Percentiles rank a stretch among this genome's conserved stretches.
Evolutionary conservation across 2,329 filamentous ascomycete genomes (phyloP).

Genomic region (Lomentospora prolificans): DNA sequence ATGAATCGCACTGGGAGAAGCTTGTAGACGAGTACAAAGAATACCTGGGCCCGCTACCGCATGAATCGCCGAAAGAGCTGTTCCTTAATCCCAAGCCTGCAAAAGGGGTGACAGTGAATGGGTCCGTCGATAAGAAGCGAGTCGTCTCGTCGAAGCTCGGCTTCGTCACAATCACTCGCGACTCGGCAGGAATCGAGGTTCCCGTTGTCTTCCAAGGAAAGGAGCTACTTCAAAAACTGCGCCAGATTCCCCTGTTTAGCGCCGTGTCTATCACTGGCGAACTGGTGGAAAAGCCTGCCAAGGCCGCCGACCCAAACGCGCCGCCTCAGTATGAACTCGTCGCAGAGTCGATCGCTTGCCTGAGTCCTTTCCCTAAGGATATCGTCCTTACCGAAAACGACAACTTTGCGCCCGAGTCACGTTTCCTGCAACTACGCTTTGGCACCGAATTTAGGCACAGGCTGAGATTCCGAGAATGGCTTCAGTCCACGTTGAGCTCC

Average conservation of each 20-base stretch:
- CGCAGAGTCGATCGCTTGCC: slow-evolving; percentile 45
- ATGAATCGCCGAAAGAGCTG: not conserved
- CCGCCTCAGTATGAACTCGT: slow-evolving; percentile 14
- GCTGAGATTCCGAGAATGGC: slow-evolving; percentile 58
- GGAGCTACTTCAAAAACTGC: slow-evolving; percentile 31
- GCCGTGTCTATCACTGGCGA: slow-evolving; percentile 39
- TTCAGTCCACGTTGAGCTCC: slow-evolving; percentile 42
- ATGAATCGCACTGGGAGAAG: slow-evolving; percentile 1
- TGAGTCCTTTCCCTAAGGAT: slow-evolving; percentile 66
- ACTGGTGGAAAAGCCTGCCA: slow-evolving; percentile 16
- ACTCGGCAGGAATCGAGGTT: slow-evolving; percentile 22
- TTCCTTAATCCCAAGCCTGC: slow-evolving; percentile 10
- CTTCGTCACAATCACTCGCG: slow-evolving; percentile 51
- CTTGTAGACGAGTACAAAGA: slow-evolving; percentile 9
- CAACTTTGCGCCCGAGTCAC: slow-evolving; percentile 61
- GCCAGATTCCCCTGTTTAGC: slow-evolving; percentile 37
- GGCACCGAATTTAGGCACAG: slow-evolving; percentile 56
- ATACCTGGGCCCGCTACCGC: slow-evolving; percentile 1
- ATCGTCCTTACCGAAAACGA: slow-evolving; percentile 68
- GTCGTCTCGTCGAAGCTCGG: slow-evolving; percentile 59
- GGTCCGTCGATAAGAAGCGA: slow-evolving; percentile 61
- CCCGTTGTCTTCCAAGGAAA: slow-evolving; percentile 26
- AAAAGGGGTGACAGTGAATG: slow-evolving; percentile 35
- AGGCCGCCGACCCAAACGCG: slow-evolving; percentile 14
- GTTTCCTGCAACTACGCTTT: slow-evolving; percentile 79